Evolutionary conservation across 805 yeast genomes (phyloP).

Genomic region (Kodamaea kakaduensis): DNA sequence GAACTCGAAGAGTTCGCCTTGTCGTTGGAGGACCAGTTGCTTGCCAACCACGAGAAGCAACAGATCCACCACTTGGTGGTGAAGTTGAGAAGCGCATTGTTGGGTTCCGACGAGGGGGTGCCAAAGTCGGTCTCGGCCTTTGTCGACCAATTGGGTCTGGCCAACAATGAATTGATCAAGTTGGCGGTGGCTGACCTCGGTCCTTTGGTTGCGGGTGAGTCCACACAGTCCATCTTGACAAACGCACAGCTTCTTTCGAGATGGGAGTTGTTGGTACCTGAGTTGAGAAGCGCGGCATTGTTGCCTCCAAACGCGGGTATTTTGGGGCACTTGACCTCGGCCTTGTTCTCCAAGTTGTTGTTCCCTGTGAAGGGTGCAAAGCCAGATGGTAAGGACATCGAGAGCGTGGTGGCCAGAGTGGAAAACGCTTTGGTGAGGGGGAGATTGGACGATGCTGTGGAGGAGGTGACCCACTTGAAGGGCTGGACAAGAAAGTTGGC

Average conservation of each 20-base stretch:
- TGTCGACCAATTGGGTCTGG: constrained; percentile 31
- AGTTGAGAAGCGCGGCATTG: constrained; percentile 81
- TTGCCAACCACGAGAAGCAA: constrained; percentile 31
- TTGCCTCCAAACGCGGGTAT: constrained; percentile 95
- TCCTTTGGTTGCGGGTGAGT: constrained; percentile 33
- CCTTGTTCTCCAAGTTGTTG: constrained; percentile 68
- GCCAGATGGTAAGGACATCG: constrained; percentile 70
- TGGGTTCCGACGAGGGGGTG: constrained; percentile 12
- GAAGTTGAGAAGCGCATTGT: constrained; percentile 30
- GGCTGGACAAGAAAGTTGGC: constrained; percentile 93
- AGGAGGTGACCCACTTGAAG: constrained; percentile 81
- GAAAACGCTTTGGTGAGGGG: constrained; percentile 70
- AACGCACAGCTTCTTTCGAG: constrained; percentile 74
- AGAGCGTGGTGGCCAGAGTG: constrained; percentile 83
- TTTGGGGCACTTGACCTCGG: constrained; percentile 83
- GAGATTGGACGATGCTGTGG: constrained; percentile 82
- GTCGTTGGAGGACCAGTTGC: constrained; percentile 36
- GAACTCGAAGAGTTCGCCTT: constrained; percentile 54
- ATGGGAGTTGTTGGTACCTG: constrained; percentile 77
- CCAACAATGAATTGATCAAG: constrained; percentile 33
- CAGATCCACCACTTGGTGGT: constrained; percentile 28
- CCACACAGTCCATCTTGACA: constrained; percentile 58
- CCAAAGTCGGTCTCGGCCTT: constrained; percentile 30
- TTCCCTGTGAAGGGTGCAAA: constrained; percentile 70
- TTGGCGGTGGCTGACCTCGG: constrained; percentile 32